phyloP scores from a whole-genome alignment of 1,284 basidiomycete species.

The Mycena sp. region DNA sequence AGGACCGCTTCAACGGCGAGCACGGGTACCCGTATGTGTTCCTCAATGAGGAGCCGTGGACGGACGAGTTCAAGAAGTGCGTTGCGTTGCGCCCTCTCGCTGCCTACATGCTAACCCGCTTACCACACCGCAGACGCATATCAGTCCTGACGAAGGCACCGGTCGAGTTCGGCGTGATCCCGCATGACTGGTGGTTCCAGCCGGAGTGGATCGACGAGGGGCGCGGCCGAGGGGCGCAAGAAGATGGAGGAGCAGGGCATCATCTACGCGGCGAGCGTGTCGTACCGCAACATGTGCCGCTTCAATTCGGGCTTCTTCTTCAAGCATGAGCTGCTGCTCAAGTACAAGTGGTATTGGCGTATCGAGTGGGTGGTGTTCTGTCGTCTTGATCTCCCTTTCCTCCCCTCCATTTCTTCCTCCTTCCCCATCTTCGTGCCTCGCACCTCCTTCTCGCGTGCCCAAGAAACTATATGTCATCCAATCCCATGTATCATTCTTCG shows the following conservation, averaged over 20 bases:
- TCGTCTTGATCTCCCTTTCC: background rate
- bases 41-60: conserved; percentile 77
- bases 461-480: too few relatives aligned
- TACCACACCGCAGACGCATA: conserved; percentile 23
- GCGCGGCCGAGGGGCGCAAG: conserved; percentile 58
- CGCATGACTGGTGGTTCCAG: conserved; percentile 45
- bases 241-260: conserved; percentile 60
- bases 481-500: too few relatives aligned
- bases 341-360: conserved; percentile 85
- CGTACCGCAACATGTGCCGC: conserved; percentile 40
- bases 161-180: conserved; percentile 29
- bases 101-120: background rate
- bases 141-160: conserved; percentile 18
- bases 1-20: conserved; percentile 73
- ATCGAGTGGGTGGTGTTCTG: conserved; percentile 19
- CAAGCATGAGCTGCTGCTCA: conserved; percentile 70
- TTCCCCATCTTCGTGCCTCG: background rate
- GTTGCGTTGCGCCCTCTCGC: conserved; percentile 23
- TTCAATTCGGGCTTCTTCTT: conserved; percentile 84
- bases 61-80: conserved; percentile 76
- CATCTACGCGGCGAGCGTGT: conserved; percentile 62
- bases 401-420: background rate
- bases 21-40: conserved; percentile 79
- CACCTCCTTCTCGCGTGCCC: too few relatives aligned
- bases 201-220: conserved; percentile 73